Conservation (phyloP, 139 green algal genomes). For the Chlorella sp. region DNA sequence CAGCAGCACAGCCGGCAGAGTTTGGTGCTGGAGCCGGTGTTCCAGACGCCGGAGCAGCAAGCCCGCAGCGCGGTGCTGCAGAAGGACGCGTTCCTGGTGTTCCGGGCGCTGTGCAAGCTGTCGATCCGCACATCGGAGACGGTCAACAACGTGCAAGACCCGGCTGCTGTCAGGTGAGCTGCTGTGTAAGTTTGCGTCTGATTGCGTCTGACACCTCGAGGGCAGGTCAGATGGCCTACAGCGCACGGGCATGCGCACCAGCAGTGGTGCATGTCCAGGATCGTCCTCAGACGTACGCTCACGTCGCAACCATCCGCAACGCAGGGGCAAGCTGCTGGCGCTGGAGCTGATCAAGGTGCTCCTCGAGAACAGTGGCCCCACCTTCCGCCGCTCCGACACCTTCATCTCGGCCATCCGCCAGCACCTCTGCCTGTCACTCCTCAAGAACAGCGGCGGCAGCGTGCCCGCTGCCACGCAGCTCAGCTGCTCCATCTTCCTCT, state of each 20-base stretch:
- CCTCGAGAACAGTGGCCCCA: constrained; percentile 86
- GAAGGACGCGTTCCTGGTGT: constrained; percentile 94
- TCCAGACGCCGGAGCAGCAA: background rate
- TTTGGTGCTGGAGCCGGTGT: background rate
- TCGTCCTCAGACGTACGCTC: too few relatives aligned
- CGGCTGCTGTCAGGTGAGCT: constrained; percentile 52
- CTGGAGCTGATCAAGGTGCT: constrained; percentile 95
- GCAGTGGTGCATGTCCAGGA: too few relatives aligned
- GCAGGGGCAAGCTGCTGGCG: constrained; percentile 68
- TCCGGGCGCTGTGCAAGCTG: constrained; percentile 96
- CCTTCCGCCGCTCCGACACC: constrained; percentile 73
- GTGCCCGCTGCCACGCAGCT: constrained; percentile 45
- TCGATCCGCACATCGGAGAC: constrained; percentile 70
- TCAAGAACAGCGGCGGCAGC: constrained; percentile 83
- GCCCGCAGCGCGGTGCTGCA: constrained; percentile 42
- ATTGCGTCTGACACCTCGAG: too few relatives aligned
- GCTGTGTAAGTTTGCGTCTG: too few relatives aligned
- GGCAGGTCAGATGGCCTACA: too few relatives aligned
- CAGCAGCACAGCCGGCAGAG: background rate
- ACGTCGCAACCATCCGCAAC: too few relatives aligned
- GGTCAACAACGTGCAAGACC: constrained; percentile 47
- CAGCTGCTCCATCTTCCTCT: constrained; percentile 88
- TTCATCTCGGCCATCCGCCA: constrained; percentile 87
- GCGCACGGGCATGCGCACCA: too few relatives aligned
- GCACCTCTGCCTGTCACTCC: constrained; percentile 91